Base-by-base conservation (phyloP, 2,329 filamentous ascomycete species). In the Stemphylium lycopersici region DNA sequence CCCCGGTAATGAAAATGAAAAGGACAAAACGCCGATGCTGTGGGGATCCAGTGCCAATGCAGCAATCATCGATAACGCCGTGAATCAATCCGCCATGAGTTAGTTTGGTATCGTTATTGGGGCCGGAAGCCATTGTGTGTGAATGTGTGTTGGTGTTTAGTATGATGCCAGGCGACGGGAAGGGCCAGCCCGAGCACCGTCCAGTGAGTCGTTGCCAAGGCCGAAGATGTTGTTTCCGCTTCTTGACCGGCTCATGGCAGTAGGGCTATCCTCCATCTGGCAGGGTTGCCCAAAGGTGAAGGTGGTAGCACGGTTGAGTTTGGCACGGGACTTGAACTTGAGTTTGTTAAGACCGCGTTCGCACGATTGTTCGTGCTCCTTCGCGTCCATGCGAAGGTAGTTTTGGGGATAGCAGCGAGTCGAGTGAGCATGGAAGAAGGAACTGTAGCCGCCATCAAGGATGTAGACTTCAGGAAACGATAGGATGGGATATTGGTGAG, bases 401-500 rank as follows among this genome's bases (percentile, higher is more conserved):
- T 93, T 92, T 69, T 96, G 93, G 18, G 95, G 95, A 67, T 88
- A 95, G 81, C 95, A 99, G 57, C 93, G 87, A 41, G 83, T 79
- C 47, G 87, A 87, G 74, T 96, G 87, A 61, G 90, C 82, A 20
- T 84, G 80, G 75, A 93, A 99, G 81, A 99, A 99, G 24, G 87
- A 87, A 75, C 92, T 96, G 80, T 99, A 99, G 38, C 95, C 95
- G 56, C 95, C 95, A 63, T 98, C 92, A 36, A 99, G 82, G 67
- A 99, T 96, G 76, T 99, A 99, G 62, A 98, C 87, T 75, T 99
- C 95, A 2, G 95, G 95, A 70, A 96, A 99, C n/a, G 89, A 92
- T 56, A 99, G 85, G 55, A 83, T 84, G 15, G 95, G 95, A 71
- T 98, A 99, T 62, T 84, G 84, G 74, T 95, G 91, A 48, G 87